phyloP scores from a whole-genome alignment of 305 asterid genomes.

The Fraxinus velutina region DNA sequence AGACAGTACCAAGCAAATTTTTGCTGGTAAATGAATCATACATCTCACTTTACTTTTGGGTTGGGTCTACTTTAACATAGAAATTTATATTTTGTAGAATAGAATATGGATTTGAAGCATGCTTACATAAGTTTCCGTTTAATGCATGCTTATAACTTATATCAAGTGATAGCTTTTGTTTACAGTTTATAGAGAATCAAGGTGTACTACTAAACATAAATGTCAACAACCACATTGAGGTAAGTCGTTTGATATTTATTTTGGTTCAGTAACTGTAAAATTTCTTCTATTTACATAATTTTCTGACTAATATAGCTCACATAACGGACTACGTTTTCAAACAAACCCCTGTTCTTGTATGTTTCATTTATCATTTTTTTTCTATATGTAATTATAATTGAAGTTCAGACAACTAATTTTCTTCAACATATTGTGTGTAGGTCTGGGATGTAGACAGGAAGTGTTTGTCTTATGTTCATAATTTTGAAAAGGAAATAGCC shows the following conservation, averaged over 20 bases:
- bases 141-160: constrained; percentile 14
- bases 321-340: background rate
- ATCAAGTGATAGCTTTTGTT: constrained; percentile 26
- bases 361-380: background rate
- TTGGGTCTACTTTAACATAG: background rate
- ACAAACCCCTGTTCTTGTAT: background rate
- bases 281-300: background rate
- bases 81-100: background rate
- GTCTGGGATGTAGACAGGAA: constrained; percentile 78
- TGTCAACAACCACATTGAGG: constrained; percentile 75
- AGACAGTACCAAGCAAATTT: constrained; percentile 53
- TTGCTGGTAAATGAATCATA: constrained; percentile 49
- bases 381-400: constrained; percentile 2
- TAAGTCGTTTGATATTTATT: constrained; percentile 25
- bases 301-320: background rate
- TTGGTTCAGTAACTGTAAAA: background rate
- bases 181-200: constrained; percentile 76
- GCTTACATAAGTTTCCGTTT: background rate
- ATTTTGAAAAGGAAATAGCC: constrained; percentile 59
- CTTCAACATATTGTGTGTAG: constrained; percentile 37
- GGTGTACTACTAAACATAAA: constrained; percentile 63
- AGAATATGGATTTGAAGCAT: constrained; percentile 1
- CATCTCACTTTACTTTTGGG: constrained; percentile 2
- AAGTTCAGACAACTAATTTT: constrained; percentile 19
- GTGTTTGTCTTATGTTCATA: constrained; percentile 51